Percentiles rank a stretch among this genome's conserved stretches.
Conservation (phyloP, 2,329 filamentous ascomycete genomes). For the Calonectria pseudoturangicola region DNA sequence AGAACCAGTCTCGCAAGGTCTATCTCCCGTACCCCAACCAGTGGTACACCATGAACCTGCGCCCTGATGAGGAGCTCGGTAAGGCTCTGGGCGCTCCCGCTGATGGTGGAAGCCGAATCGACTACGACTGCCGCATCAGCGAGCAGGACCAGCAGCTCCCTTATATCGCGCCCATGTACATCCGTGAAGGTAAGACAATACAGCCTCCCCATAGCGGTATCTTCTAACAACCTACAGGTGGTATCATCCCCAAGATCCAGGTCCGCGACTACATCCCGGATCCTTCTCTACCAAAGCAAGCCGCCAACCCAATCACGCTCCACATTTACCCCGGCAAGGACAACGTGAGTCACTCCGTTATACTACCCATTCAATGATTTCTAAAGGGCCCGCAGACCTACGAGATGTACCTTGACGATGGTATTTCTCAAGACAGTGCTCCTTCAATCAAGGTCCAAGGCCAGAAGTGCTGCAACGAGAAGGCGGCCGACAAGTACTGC, state of each 20-base stretch:
- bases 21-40: slow-evolving; percentile 19
- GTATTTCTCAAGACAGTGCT: slow-evolving; percentile 26
- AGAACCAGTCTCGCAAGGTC: background rate
- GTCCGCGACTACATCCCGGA: slow-evolving; percentile 19
- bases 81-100: background rate
- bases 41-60: slow-evolving; percentile 26
- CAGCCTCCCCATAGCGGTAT: background rate
- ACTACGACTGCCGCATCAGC: slow-evolving; percentile 15
- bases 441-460: slow-evolving; percentile 1
- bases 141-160: slow-evolving; percentile 23
- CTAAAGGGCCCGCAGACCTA: slow-evolving; percentile 13
- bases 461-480: background rate
- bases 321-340: slow-evolving; percentile 28
- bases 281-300: background rate
- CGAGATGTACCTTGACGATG: slow-evolving; percentile 35
- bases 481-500: slow-evolving; percentile 14
- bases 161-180: slow-evolving; percentile 28
- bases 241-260: slow-evolving; percentile 25
- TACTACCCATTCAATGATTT: background rate
- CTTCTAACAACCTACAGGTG: slow-evolving; percentile 1
- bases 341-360: background rate
- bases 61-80: slow-evolving; percentile 4
- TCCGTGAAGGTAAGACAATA: slow-evolving; percentile 13
- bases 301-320: slow-evolving; percentile 25
- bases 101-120: slow-evolving; percentile 16